Evolutionary conservation across 768 basidiomycete species (phyloP).

Genomic region (Suillus bovinus): DNA sequence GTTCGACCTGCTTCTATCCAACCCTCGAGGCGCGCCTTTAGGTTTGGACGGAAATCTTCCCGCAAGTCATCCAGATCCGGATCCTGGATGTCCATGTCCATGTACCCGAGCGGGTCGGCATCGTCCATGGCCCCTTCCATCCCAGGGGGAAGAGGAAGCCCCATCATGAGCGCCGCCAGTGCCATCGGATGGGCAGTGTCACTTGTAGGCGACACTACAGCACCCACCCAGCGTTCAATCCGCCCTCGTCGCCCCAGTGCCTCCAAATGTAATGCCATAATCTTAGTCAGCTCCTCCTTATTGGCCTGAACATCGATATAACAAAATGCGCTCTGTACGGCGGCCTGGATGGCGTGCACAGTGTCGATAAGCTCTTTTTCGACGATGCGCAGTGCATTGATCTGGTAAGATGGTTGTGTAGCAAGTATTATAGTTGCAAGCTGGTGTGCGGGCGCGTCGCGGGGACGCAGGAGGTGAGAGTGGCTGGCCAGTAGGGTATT

Average conservation of each 20-base stretch:
- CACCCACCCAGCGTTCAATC: constrained; percentile 53
- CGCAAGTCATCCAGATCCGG: constrained; percentile 59
- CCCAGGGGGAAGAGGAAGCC: constrained; percentile 42
- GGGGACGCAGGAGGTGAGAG: constrained; percentile 59
- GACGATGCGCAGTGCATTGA: constrained; percentile 42
- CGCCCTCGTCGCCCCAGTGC: constrained; percentile 45
- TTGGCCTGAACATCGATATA: constrained; percentile 44
- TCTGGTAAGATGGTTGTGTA: constrained; percentile 23
- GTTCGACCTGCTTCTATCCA: constrained; percentile 47
- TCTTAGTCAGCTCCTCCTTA: constrained; percentile 42
- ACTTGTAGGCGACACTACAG: constrained; percentile 40
- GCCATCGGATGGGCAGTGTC: constrained; percentile 51
- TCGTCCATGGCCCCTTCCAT: constrained; percentile 39
- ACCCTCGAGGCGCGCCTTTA: constrained; percentile 57
- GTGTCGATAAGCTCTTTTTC: constrained; percentile 55
- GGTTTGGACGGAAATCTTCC: constrained; percentile 59
- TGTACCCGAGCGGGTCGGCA: constrained; percentile 48
- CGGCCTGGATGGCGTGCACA: constrained; percentile 41
- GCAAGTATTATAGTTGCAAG: constrained; percentile 43
- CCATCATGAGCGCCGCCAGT: constrained; percentile 68
- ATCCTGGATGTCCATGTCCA: constrained; percentile 53
- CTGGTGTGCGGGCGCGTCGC: constrained; percentile 50
- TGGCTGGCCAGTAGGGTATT: constrained; percentile 45
- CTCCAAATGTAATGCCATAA: constrained; percentile 43
- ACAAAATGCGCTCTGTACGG: constrained; percentile 47